Evolutionary conservation across 2,329 filamentous ascomycete species (phyloP).

Genomic region (Phyllosticta citriasiana): DNA sequence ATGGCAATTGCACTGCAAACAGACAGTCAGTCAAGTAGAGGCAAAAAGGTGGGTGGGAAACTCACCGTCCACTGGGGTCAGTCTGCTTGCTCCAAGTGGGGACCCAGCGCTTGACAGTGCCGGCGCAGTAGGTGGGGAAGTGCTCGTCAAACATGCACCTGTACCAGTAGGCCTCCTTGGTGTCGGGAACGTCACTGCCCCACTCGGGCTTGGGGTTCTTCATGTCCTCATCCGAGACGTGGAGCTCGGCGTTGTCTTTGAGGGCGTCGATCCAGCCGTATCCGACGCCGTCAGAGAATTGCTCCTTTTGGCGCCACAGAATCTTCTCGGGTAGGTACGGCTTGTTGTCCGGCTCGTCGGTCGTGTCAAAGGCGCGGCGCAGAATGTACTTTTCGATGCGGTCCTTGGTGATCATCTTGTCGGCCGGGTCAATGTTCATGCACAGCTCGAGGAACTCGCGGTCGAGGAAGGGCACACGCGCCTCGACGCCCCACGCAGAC

Average conservation of each 20-base stretch:
- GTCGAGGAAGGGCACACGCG: conserved; percentile 94
- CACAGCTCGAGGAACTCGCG: conserved; percentile 88
- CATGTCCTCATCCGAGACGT: conserved; percentile 97
- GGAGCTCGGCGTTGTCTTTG: conserved; percentile 83
- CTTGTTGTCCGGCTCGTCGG: conserved; percentile 66
- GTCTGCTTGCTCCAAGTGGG: conserved; percentile 96
- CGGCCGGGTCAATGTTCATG: conserved; percentile 88
- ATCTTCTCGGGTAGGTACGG: conserved; percentile 95
- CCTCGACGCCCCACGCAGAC: conserved; percentile 94
- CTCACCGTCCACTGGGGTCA: conserved; percentile 81
- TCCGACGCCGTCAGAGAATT: conserved; percentile 96
- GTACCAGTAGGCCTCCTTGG: conserved; percentile 99
- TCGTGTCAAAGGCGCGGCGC: conserved; percentile 93
- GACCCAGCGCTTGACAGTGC: conserved; percentile 91
- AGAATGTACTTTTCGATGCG: conserved; percentile 96
- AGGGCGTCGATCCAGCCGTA: conserved; percentile 98
- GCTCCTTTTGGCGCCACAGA: conserved; percentile 97
- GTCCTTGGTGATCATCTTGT: conserved; percentile 91
- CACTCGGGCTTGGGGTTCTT: conserved; percentile 96
- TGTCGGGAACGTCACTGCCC: conserved; percentile 85
- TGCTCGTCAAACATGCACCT: conserved; percentile 97
- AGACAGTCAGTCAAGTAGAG: conserved; percentile 12
- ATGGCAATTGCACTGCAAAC: conserved; percentile 15
- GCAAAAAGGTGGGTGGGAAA: background rate
- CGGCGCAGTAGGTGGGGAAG: conserved; percentile 84